A percentile compares a stretch with the other conserved stretches of the same genome.
Conservation (phyloP, 106 monocot species). For the Dactylorhiza incarnata region DNA sequence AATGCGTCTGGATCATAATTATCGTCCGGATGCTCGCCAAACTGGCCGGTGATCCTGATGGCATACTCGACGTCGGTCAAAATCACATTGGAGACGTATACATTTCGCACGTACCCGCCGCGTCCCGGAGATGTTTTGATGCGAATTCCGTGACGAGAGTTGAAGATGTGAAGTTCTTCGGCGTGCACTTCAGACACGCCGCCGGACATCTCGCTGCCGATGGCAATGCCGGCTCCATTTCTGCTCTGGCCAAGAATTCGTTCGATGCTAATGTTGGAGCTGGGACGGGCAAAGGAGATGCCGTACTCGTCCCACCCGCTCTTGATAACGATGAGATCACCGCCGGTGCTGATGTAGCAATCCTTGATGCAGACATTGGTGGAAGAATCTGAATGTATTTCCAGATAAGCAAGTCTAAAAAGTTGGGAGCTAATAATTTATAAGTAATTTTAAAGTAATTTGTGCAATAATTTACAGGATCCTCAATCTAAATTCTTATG, state of each 20-base stretch:
- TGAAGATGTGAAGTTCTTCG: slow-evolving; percentile 32
- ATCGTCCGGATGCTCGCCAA: slow-evolving; percentile 66
- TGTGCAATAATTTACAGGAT: neutral
- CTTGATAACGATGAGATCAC: slow-evolving; percentile 62
- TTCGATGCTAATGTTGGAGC: slow-evolving; percentile 54
- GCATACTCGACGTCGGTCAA: slow-evolving; percentile 45
- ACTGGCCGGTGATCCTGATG: slow-evolving; percentile 49
- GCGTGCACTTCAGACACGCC: slow-evolving; percentile 57
- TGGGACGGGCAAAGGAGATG: slow-evolving; percentile 58
- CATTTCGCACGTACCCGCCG: slow-evolving; percentile 54
- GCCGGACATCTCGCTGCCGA: slow-evolving; percentile 90
- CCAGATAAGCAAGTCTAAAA: neutral
- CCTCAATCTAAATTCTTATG: neutral
- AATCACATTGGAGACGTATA: slow-evolving; percentile 34
- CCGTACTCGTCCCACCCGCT: slow-evolving; percentile 90
- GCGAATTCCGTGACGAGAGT: slow-evolving; percentile 57
- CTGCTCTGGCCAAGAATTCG: slow-evolving; percentile 24
- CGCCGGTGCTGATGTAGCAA: slow-evolving; percentile 67
- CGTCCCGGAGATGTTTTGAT: slow-evolving; percentile 68
- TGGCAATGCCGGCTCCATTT: slow-evolving; percentile 55
- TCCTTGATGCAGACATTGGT: slow-evolving; percentile 75
- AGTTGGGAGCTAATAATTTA: neutral
- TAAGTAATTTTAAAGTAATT: neutral
- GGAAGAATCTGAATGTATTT: slow-evolving; percentile 55
- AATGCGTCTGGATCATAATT: slow-evolving; percentile 45